Evolutionary conservation across 2,329 filamentous ascomycete species (phyloP).

Genomic region (Fusarium buharicum): DNA sequence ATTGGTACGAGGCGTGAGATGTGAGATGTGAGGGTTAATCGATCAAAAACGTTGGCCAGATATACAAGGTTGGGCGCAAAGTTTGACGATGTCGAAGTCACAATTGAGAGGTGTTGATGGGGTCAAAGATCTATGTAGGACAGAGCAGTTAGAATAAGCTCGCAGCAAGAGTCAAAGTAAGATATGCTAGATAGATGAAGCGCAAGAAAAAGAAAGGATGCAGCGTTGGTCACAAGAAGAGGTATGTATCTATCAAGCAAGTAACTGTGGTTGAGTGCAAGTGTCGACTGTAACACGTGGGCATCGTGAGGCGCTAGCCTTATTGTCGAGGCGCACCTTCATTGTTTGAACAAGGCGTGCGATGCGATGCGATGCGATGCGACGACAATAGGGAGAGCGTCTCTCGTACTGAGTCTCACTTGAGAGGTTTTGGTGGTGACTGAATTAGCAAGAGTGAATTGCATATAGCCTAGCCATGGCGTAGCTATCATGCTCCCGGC

Average conservation of each 20-base stretch:
- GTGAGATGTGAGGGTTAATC: conserved; percentile 9
- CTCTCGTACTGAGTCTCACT: conserved; percentile 19
- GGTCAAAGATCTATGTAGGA: conserved; percentile 37
- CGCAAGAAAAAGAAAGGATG: background rate
- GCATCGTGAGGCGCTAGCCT: conserved; percentile 16
- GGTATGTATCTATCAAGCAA: conserved; percentile 16
- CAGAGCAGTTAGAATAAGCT: conserved; percentile 38
- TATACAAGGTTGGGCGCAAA: conserved; percentile 18
- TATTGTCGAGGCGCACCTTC: conserved; percentile 1
- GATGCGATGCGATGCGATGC: too few species aligned
- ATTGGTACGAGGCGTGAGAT: conserved; percentile 6
- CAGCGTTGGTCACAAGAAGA: conserved; percentile 1
- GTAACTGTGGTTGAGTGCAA: conserved; percentile 11
- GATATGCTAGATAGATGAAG: conserved; percentile 21
- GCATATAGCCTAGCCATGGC: conserved; percentile 33
- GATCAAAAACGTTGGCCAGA: conserved; percentile 32
- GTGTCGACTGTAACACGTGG: conserved; percentile 13
- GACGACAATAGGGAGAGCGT: too few species aligned
- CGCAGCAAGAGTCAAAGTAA: conserved; percentile 1
- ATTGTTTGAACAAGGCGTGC: conserved; percentile 19
- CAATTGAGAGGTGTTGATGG: conserved; percentile 37
- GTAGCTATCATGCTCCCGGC: conserved; percentile 5
- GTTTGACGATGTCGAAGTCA: conserved; percentile 37
- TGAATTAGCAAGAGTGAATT: conserved; percentile 19
- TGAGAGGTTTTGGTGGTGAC: conserved; percentile 19